These are phyloP conservation scores for Xylaria sp. DNA, from an alignment of 2,329 filamentous ascomycete genomes.

Conservation along the genomic window DNA sequence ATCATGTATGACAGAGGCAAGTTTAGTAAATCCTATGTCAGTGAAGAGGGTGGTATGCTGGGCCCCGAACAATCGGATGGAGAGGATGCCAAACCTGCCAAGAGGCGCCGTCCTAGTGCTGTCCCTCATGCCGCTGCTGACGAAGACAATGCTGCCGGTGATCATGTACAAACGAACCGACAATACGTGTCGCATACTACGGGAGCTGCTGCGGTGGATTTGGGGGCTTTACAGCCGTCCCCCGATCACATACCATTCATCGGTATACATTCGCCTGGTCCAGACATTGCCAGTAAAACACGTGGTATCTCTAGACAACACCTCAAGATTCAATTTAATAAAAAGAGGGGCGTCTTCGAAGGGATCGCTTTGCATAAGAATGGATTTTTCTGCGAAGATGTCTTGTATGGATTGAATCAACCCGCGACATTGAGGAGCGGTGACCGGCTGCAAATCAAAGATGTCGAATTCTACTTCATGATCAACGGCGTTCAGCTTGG, in stretches of 20 bases:
- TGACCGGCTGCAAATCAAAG: constrained; percentile 76
- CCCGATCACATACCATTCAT: constrained; percentile 73
- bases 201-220: constrained; percentile 68
- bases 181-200: constrained; percentile 71
- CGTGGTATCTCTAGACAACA: constrained; percentile 81
- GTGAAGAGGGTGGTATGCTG: constrained; percentile 75
- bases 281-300: constrained; percentile 70
- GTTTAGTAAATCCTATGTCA: constrained; percentile 73
- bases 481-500: constrained; percentile 72
- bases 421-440: constrained; percentile 71
- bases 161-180: constrained; percentile 65
- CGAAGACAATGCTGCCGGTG: constrained; percentile 53
- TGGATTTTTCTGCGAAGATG: constrained; percentile 75
- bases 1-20: constrained; percentile 64
- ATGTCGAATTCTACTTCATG: constrained; percentile 74
- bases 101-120: constrained; percentile 59
- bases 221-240: constrained; percentile 69
- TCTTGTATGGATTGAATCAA: constrained; percentile 61
- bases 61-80: constrained; percentile 68
- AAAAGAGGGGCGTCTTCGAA: constrained; percentile 71
- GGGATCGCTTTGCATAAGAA: constrained; percentile 71
- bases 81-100: constrained; percentile 59
- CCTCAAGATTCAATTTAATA: constrained; percentile 77
- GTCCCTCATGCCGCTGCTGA: constrained; percentile 57
- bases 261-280: constrained; percentile 76